Conservation (phyloP, 2,329 filamentous ascomycete species). For the Hirsutella minnesotensis region DNA sequence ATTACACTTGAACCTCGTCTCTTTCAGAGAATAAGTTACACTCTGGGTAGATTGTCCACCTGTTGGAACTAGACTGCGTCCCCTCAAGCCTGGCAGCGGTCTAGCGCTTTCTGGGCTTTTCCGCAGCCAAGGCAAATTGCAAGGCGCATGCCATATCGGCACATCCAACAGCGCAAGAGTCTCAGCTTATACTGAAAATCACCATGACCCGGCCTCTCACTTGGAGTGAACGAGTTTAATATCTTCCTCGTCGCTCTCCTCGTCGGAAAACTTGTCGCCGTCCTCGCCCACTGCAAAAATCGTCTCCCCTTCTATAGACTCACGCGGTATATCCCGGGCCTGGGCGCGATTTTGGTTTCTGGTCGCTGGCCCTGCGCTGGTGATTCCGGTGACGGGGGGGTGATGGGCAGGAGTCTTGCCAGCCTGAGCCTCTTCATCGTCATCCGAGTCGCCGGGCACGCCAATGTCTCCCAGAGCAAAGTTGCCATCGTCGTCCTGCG, state of each 20-base stretch:
- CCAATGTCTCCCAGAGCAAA: slow-evolving; percentile 94
- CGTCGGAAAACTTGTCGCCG: slow-evolving; percentile 70
- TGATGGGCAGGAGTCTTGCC: slow-evolving; percentile 21
- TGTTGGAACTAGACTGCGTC: too few species aligned
- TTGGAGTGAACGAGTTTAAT: slow-evolving; percentile 33
- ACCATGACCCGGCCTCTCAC: slow-evolving; percentile 15
- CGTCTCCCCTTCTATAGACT: slow-evolving; percentile 71
- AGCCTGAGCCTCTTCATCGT: slow-evolving; percentile 39
- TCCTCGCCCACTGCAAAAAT: slow-evolving; percentile 91
- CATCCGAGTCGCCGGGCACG: slow-evolving; percentile 52
- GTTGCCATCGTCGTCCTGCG: slow-evolving; percentile 88
- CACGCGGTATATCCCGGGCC: slow-evolving; percentile 30
- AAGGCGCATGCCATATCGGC: not conserved
- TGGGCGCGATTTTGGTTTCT: slow-evolving; percentile 9
- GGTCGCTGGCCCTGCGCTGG: slow-evolving; percentile 11
- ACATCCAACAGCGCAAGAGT: not conserved
- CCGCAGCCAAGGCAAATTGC: too few species aligned
- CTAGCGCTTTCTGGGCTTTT: too few species aligned
- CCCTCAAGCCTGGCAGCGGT: too few species aligned
- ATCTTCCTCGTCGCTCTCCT: slow-evolving; percentile 44
- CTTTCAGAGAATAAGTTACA: too few species aligned
- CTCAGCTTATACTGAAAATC: too few species aligned
- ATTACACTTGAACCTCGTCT: too few species aligned
- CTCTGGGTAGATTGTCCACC: too few species aligned
- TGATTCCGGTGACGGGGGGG: slow-evolving; percentile 14